Evolutionary conservation across 805 yeast genomes (phyloP).

Genomic region (Metschnikowia lunata): DNA sequence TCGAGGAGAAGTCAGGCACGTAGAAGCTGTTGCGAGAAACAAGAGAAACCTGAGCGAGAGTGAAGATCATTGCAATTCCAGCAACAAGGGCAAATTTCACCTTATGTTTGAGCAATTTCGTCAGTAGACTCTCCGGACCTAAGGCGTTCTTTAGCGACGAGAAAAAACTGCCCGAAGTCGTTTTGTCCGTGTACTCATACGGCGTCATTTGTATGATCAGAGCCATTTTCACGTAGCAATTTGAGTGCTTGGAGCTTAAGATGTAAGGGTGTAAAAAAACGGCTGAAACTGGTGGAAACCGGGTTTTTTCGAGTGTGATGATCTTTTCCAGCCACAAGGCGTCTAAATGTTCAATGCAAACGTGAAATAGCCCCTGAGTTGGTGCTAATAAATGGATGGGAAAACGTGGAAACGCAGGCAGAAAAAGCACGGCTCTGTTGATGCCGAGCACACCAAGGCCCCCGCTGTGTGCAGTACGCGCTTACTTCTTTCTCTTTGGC

Average conservation of each 20-base stretch:
- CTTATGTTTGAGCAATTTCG: constrained; percentile 12
- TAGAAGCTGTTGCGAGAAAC: constrained; percentile 19
- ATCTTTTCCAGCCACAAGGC: neutral
- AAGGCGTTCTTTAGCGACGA: constrained; percentile 3
- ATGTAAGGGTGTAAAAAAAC: neutral
- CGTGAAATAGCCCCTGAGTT: too few species aligned
- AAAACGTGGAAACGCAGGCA: neutral
- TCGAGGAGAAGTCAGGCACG: constrained; percentile 28
- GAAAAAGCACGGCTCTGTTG: constrained; percentile 3
- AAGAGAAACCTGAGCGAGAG: constrained; percentile 15
- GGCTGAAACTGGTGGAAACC: neutral
- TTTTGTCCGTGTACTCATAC: constrained; percentile 17
- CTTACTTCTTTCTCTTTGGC: neutral
- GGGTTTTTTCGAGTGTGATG: neutral
- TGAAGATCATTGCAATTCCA: constrained; percentile 7
- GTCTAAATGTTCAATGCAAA: too few species aligned
- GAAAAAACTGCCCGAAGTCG: constrained; percentile 3
- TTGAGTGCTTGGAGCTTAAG: too few species aligned
- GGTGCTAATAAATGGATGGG: too few species aligned
- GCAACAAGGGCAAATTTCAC: constrained; percentile 9
- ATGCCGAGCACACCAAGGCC: constrained; percentile 1
- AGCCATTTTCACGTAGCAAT: constrained; percentile 1
- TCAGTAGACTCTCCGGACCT: constrained; percentile 3
- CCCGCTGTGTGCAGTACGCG: neutral
- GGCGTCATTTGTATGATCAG: constrained; percentile 19